phyloP scores from a whole-genome alignment of 2,329 filamentous ascomycete species.

The Aureobasidium lini region DNA sequence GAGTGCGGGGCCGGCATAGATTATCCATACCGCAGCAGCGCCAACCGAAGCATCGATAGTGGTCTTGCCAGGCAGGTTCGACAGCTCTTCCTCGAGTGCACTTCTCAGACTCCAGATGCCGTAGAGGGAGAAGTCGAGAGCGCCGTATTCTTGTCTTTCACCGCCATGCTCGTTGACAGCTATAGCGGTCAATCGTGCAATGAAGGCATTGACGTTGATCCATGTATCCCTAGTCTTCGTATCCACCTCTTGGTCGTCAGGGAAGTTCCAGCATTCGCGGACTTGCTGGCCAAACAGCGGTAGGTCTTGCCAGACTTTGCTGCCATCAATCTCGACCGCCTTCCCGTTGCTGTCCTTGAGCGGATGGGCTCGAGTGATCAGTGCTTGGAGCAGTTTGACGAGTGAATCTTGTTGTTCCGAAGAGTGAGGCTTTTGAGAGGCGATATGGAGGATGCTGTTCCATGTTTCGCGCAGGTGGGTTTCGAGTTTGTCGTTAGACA shows the following conservation, averaged over 20 bases:
- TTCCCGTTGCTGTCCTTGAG: background rate
- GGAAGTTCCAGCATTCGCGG: slow-evolving; percentile 9
- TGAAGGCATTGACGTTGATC: slow-evolving; percentile 6
- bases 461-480: background rate
- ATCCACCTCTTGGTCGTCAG: background rate
- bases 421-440: background rate
- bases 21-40: slow-evolving; percentile 3
- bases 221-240: background rate
- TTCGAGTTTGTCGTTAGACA: background rate
- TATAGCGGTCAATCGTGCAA: slow-evolving; percentile 1
- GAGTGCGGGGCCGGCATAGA: background rate
- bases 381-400: background rate
- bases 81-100: background rate
- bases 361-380: background rate
- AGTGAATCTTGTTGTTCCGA: background rate
- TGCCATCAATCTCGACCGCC: background rate
- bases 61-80: background rate
- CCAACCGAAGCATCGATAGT: background rate
- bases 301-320: background rate
- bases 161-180: background rate
- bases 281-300: background rate
- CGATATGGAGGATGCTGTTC: background rate
- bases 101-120: slow-evolving; percentile 3
- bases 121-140: slow-evolving; percentile 4
- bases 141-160: background rate